Evolutionary conservation across 768 basidiomycete species (phyloP), one percentile per base, ranked within the genome.

Genomic region (Butyriboletus loyo): DNA sequence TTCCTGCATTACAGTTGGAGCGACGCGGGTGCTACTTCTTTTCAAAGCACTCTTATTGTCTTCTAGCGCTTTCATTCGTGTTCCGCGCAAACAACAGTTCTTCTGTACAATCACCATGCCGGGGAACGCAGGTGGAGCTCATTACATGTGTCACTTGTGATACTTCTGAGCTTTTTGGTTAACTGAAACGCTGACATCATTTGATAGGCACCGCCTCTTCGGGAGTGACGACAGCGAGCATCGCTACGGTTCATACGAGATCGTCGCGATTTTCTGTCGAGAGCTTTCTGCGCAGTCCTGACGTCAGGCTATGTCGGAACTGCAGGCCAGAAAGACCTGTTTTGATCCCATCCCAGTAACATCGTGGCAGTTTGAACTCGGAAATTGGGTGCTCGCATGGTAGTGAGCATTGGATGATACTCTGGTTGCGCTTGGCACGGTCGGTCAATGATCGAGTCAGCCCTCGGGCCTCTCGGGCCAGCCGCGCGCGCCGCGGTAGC

Each of bases 111-210:
- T 53, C 15, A 50, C 35, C 27, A 30, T 21, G 27, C 10, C 27
- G 38, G 48, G 43, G 42, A 55, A 58, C 39, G 52, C 31, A 31
- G 24, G 56, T 61, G 56, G 57, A 55, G 49, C 46, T 62, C 58
- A 50, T 56, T 38, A 46, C 53, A 45, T 44, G 46, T 53, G 39
- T 45, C 40, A 36, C 46, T 32, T 32, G 42, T 46, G 39, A 45
- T 51, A 50, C 52, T 54, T 58, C 55, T 52, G 24, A 49, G 31
- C 52, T 45, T 53, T 64, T 49, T 40, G 44, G 57, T 38, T 11
- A 25, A 48, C 47, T 54, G 55, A 46, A 47, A 34, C 14, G 45
- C 52, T 68, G 64, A 61, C 62, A 56, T 64, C 62, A 65, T 65
- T 39, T 42, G 51, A 58, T 50, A 61, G 49, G 43, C 51, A 66